phyloP scores from a whole-genome alignment of 2,329 filamentous ascomycete genomes.

The Escovopsis sp. region DNA sequence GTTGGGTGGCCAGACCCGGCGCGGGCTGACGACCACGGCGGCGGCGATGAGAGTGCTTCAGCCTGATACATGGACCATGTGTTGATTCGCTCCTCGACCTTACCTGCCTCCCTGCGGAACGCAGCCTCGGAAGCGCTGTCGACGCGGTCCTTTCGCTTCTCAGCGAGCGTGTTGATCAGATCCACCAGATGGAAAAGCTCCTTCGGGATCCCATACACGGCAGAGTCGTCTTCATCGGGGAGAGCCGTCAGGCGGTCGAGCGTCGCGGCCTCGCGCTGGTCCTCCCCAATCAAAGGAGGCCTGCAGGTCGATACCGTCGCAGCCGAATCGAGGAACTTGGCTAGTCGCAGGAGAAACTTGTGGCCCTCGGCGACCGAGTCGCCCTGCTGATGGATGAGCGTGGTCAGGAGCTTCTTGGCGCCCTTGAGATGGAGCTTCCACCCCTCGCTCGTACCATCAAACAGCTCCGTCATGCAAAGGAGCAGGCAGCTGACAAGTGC shows the following conservation, averaged over 20 bases:
- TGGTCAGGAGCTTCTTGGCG: slow-evolving; percentile 22
- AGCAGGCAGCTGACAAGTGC: slow-evolving; percentile 24
- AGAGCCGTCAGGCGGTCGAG: slow-evolving; percentile 13
- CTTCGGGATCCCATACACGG: slow-evolving; percentile 21
- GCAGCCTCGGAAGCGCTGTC: slow-evolving; percentile 15
- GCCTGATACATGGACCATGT: slow-evolving; percentile 20
- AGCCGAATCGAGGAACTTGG: slow-evolving; percentile 18
- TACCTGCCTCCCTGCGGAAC: slow-evolving; percentile 14
- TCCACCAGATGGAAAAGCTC: slow-evolving; percentile 20
- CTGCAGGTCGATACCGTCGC: slow-evolving; percentile 19
- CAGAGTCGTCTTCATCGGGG: slow-evolving; percentile 17
- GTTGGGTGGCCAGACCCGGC: too few species aligned
- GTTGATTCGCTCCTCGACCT: slow-evolving; percentile 21
- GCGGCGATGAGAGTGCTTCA: slow-evolving; percentile 9
- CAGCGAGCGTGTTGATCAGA: slow-evolving; percentile 17
- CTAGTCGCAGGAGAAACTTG: slow-evolving; percentile 21
- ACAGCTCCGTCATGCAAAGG: slow-evolving; percentile 26
- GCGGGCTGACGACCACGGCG: slow-evolving; percentile 9
- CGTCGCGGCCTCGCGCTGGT: slow-evolving; percentile 13
- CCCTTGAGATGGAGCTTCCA: slow-evolving; percentile 28
- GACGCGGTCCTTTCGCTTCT: slow-evolving; percentile 16
- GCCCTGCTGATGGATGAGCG: slow-evolving; percentile 16
- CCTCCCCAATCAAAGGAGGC: slow-evolving; percentile 18
- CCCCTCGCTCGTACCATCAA: slow-evolving; percentile 24
- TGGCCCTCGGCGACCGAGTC: slow-evolving; percentile 19